These are phyloP conservation scores for Fusarium sarcochroum DNA, from an alignment of 2,329 filamentous ascomycete species.

Conservation along the genomic window DNA sequence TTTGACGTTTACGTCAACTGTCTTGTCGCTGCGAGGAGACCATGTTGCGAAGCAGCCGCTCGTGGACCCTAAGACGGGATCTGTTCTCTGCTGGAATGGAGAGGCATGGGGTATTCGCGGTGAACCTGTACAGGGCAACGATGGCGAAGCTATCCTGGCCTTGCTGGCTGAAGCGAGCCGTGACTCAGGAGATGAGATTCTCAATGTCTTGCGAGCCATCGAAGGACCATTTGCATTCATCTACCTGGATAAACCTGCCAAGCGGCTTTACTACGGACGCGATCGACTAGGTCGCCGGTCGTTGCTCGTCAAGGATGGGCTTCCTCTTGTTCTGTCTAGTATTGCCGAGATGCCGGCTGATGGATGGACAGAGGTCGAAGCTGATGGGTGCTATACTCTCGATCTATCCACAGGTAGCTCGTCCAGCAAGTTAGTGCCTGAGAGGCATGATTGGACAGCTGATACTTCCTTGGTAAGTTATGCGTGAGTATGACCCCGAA, in stretches of 20 bases:
- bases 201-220: constrained; percentile 71
- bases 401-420: constrained; percentile 59
- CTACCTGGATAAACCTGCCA: constrained; percentile 76
- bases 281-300: constrained; percentile 92
- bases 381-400: constrained; percentile 83
- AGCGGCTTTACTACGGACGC: constrained; percentile 82
- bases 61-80: constrained; percentile 66
- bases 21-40: constrained; percentile 88
- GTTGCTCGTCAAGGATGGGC: constrained; percentile 72
- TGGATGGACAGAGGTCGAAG: constrained; percentile 85
- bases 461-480: constrained; percentile 63
- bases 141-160: constrained; percentile 78
- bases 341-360: constrained; percentile 68
- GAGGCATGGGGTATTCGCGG: constrained; percentile 87
- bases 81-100: constrained; percentile 94
- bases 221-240: constrained; percentile 92
- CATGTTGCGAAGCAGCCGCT: constrained; percentile 81
- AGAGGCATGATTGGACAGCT: constrained; percentile 51
- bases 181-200: constrained; percentile 52
- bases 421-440: constrained; percentile 25
- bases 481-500: constrained; percentile 22
- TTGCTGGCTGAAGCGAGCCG: constrained; percentile 65
- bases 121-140: constrained; percentile 77
- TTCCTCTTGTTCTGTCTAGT: constrained; percentile 76
- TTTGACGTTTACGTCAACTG: constrained; percentile 82